These are phyloP conservation scores for Cyclotella sp. DNA, from an alignment of 108 stramenopile species.

Conservation along the genomic window DNA sequence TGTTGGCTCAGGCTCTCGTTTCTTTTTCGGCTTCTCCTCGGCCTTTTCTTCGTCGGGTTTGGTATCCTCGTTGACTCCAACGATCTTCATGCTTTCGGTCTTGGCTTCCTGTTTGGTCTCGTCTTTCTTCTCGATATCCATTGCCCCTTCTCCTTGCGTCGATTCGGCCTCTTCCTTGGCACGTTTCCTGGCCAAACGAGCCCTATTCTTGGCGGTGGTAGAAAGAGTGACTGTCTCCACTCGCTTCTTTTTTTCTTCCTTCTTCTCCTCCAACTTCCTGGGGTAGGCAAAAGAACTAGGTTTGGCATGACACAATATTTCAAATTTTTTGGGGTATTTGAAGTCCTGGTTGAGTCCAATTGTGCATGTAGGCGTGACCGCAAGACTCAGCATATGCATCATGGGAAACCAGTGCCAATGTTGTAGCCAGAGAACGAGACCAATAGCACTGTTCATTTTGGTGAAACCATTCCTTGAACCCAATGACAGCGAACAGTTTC, in stretches of 20 bases:
- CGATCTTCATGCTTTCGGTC: conserved; percentile 67
- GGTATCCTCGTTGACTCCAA: conserved; percentile 61
- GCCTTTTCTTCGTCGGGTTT: conserved; percentile 60
- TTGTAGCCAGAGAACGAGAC: conserved; percentile 95
- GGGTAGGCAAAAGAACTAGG: conserved; percentile 97
- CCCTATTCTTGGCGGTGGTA: conserved; percentile 97
- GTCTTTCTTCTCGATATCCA: conserved; percentile 82
- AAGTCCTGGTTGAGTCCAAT: conserved; percentile 97
- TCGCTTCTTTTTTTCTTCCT: conserved; percentile 98
- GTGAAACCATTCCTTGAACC: conserved; percentile 94
- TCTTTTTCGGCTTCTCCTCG: conserved; percentile 82
- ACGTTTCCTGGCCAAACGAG: conserved; percentile 90
- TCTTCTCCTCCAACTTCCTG: conserved; percentile 96
- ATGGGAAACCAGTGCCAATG: conserved; percentile 99
- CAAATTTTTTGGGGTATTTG: conserved; percentile 94
- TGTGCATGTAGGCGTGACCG: conserved; percentile 94
- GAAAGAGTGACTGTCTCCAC: conserved; percentile 97
- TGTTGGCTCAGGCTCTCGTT: conserved; percentile 85
- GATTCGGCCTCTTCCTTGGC: conserved; percentile 83
- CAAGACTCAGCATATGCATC: conserved; percentile 96
- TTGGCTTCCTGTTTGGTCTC: conserved; percentile 60
- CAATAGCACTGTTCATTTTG: conserved; percentile 94
- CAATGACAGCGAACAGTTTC: conserved; percentile 91
- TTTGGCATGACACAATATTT: conserved; percentile 90
- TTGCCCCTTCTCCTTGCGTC: conserved; percentile 50